These are phyloP conservation scores for Fagopyrum homotropicum DNA, from an alignment of 148 eudicot species.

Conservation along the genomic window DNA sequence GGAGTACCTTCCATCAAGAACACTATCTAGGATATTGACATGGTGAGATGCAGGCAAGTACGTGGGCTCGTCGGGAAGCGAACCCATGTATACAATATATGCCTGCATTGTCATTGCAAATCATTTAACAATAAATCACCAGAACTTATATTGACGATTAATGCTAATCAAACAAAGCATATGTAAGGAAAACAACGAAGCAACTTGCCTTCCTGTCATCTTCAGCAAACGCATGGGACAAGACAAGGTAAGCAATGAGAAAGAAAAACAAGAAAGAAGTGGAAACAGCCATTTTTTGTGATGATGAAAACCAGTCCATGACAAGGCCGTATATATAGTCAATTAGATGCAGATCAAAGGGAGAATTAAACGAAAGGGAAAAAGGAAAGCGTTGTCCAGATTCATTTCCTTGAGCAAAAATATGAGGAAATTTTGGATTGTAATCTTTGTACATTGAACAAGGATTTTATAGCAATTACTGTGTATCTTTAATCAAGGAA, in stretches of 20 bases:
- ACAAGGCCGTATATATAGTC: not conserved
- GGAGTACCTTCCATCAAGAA: slow-evolving; percentile 21
- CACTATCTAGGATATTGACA: slow-evolving; percentile 22
- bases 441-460: not conserved
- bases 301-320: not conserved
- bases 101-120: slow-evolving; percentile 17
- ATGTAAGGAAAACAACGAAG: not conserved
- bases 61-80: slow-evolving; percentile 14
- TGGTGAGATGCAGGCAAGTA: slow-evolving; percentile 27
- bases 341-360: not conserved
- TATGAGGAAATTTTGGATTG: not conserved
- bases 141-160: not conserved
- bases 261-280: not conserved
- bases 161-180: not conserved
- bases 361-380: not conserved
- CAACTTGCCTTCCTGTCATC: slow-evolving; percentile 14
- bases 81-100: slow-evolving; percentile 35
- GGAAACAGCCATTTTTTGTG: slow-evolving; percentile 4
- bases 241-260: slow-evolving; percentile 1
- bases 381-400: slow-evolving; percentile 6
- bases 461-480: not conserved
- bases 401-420: not conserved
- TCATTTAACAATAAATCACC: not conserved
- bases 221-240: slow-evolving; percentile 1
- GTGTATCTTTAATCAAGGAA: not conserved